Conservation (phyloP, 257 asterid species). For the Verbascum thapsus region DNA sequence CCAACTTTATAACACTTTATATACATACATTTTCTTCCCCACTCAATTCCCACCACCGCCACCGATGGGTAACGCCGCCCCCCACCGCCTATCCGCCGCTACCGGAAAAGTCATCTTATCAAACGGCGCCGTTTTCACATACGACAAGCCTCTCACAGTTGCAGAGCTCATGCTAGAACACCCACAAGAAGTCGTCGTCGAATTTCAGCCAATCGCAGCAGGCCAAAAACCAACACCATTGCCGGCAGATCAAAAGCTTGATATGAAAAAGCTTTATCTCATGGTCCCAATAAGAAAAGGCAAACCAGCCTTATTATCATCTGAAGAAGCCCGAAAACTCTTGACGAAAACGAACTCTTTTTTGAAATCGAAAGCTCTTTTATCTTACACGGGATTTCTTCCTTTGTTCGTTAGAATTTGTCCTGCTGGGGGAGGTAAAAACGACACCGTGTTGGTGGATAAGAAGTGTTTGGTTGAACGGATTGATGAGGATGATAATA, state of each 20-base stretch:
- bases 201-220: constrained; percentile 36
- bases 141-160: constrained; percentile 57
- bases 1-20: background rate
- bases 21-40: background rate
- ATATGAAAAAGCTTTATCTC: constrained; percentile 53
- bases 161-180: constrained; percentile 88
- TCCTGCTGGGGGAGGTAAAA: constrained; percentile 30
- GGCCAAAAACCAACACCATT: constrained; percentile 52
- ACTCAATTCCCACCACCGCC: constrained; percentile 10
- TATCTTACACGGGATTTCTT: constrained; percentile 50
- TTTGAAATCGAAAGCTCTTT: constrained; percentile 46
- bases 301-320: constrained; percentile 46
- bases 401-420: constrained; percentile 64
- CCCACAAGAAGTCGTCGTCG: constrained; percentile 76
- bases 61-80: constrained; percentile 71
- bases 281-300: constrained; percentile 70
- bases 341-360: constrained; percentile 38
- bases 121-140: constrained; percentile 58
- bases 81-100: constrained; percentile 31
- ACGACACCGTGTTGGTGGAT: constrained; percentile 26
- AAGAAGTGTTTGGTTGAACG: constrained; percentile 25
- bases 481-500: constrained; percentile 13
- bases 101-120: constrained; percentile 63
- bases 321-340: constrained; percentile 52
- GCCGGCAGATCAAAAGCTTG: constrained; percentile 75